These are phyloP conservation scores for Apiotrichum gamsii DNA, from an alignment of 1,284 basidiomycete species.

Conservation along the genomic window DNA sequence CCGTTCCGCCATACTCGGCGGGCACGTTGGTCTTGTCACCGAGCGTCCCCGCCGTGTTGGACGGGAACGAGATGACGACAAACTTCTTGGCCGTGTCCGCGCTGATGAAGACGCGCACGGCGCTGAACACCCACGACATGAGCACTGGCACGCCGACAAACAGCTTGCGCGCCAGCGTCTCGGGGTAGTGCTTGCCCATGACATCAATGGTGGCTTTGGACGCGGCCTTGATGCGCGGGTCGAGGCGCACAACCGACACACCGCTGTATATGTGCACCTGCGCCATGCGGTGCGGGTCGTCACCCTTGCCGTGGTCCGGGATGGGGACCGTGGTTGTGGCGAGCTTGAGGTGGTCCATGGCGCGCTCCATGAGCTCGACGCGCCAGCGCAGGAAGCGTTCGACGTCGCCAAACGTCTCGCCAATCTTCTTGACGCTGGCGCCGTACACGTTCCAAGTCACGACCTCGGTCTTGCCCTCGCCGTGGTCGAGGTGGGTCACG, in stretches of 20 bases:
- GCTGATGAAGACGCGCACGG: constrained; percentile 20
- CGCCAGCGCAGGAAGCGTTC: constrained; percentile 27
- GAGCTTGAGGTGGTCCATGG: constrained; percentile 19
- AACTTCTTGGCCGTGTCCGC: constrained; percentile 26
- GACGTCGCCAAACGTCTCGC: constrained; percentile 24
- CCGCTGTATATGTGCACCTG: constrained; percentile 27
- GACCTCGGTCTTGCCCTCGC: constrained; percentile 10
- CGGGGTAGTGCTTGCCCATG: constrained; percentile 27
- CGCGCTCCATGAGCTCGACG: constrained; percentile 21
- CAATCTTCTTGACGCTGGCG: constrained; percentile 18
- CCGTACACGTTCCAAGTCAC: constrained; percentile 31
- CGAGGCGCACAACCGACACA: constrained; percentile 26
- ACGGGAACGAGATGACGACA: constrained; percentile 18
- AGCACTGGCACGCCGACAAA: constrained; percentile 28
- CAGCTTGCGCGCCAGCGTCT: constrained; percentile 24
- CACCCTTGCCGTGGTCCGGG: constrained; percentile 14
- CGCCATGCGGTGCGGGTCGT: constrained; percentile 22
- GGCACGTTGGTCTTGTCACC: constrained; percentile 18
- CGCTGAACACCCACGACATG: constrained; percentile 29
- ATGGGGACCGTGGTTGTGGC: constrained; percentile 17
- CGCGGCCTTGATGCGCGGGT: constrained; percentile 23
- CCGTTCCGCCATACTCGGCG: constrained; percentile 20
- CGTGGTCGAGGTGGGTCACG: constrained; percentile 14
- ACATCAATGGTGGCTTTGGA: constrained; percentile 23
- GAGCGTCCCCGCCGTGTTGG: constrained; percentile 16